A percentile compares a stretch with the other conserved stretches of the same genome.
Conservation (phyloP, 345 rosid genomes). For the Fremontodendron californicum region DNA sequence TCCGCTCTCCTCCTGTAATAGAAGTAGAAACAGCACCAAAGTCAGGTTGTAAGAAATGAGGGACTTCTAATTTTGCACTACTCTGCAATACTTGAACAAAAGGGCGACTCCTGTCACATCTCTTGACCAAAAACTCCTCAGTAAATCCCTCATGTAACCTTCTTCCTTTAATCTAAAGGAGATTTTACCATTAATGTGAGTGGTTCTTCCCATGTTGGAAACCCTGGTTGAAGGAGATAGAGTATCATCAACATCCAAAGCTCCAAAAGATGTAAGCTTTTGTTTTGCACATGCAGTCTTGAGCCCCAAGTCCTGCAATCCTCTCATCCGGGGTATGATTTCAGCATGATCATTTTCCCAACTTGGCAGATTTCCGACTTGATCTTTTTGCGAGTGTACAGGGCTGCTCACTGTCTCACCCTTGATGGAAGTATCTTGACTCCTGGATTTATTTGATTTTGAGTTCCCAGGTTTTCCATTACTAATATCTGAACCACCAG, state of each 20-base stretch:
- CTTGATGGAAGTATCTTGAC: constrained; percentile 27
- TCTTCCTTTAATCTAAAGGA: constrained; percentile 18
- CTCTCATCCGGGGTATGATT: constrained; percentile 75
- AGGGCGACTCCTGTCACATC: constrained; percentile 16
- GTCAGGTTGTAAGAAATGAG: constrained; percentile 24
- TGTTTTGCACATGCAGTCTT: constrained; percentile 57
- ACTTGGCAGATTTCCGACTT: constrained; percentile 35
- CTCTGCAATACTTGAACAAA: constrained; percentile 20
- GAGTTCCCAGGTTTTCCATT: constrained; percentile 35
- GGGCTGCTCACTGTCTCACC: constrained; percentile 27
- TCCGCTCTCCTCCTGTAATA: constrained; percentile 56
- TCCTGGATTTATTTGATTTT: constrained; percentile 28
- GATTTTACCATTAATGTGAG: constrained; percentile 54
- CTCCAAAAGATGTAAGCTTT: constrained; percentile 43
- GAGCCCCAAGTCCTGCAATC: constrained; percentile 77
- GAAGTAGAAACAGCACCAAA: constrained; percentile 25
- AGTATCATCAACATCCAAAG: constrained; percentile 41
- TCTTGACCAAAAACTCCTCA: constrained; percentile 19
- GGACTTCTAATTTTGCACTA: constrained; percentile 17
- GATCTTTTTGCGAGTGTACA: constrained; percentile 23
- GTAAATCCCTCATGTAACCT: constrained; percentile 15
- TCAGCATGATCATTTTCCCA: constrained; percentile 50
- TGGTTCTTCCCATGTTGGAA: constrained; percentile 43
- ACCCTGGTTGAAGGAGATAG: constrained; percentile 44
- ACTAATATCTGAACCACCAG: constrained; percentile 40